These are phyloP conservation scores for Tetrahymena elliotti DNA, from an alignment of 73 alveolate species.

Conservation along the genomic window DNA sequence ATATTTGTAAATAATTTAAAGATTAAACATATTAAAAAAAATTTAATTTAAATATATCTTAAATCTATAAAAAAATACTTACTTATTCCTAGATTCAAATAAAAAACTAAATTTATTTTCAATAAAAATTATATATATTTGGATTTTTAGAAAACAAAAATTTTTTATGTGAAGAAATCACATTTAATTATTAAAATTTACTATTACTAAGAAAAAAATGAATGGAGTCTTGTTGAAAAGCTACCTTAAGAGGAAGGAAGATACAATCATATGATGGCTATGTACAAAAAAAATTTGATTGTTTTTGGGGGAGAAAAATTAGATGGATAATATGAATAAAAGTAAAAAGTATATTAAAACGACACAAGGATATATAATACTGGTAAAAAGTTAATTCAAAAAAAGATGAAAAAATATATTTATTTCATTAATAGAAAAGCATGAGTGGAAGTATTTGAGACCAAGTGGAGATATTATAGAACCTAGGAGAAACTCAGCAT, in stretches of 20 bases:
- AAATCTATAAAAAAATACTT: too few relatives aligned
- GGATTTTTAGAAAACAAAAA: too few relatives aligned
- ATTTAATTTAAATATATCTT: too few relatives aligned
- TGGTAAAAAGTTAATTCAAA: not conserved
- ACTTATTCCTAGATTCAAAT: too few relatives aligned
- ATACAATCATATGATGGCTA: not conserved
- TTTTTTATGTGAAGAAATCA: too few relatives aligned
- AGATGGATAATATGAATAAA: not conserved
- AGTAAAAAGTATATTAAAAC: not conserved
- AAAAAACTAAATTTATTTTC: too few relatives aligned
- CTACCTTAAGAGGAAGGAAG: not conserved
- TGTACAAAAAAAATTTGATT: not conserved
- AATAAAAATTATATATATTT: too few relatives aligned
- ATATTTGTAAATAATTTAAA: not conserved
- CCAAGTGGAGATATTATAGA: not conserved
- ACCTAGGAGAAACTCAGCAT: not conserved
- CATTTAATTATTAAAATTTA: too few relatives aligned
- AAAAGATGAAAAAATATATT: not conserved
- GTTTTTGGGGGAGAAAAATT: not conserved
- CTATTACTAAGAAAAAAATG: not conserved
- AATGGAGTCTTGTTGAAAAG: not conserved
- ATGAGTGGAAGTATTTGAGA: not conserved
- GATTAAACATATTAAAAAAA: too few relatives aligned
- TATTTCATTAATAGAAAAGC: not conserved
- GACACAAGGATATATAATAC: not conserved